These are phyloP conservation scores for Lentinula novae-zelandiae DNA, from an alignment of 1,284 basidiomycete species.

Conservation along the genomic window DNA sequence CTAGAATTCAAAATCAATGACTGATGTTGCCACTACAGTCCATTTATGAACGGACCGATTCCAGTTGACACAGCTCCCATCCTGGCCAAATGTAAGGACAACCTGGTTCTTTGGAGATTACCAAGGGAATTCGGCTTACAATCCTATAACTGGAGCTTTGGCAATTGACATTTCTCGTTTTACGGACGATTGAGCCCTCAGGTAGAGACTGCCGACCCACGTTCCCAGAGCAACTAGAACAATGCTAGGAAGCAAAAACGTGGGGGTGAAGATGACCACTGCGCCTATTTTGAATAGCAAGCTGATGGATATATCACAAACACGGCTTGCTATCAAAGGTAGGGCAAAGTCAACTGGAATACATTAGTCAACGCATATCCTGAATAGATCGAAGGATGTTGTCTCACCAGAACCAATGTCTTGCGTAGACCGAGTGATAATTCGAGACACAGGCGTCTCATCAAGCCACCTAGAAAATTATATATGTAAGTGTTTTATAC, in stretches of 20 bases:
- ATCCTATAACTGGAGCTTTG: slow-evolving; percentile 61
- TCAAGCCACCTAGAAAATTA: slow-evolving; percentile 40
- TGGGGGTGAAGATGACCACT: slow-evolving; percentile 40
- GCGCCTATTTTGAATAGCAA: slow-evolving; percentile 36
- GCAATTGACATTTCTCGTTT: slow-evolving; percentile 77
- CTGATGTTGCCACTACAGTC: background rate
- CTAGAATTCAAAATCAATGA: slow-evolving; percentile 25
- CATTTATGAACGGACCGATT: slow-evolving; percentile 40
- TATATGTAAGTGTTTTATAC: background rate
- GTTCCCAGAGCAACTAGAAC: slow-evolving; percentile 32
- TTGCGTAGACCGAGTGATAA: slow-evolving; percentile 47
- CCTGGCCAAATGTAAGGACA: slow-evolving; percentile 18
- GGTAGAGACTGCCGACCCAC: slow-evolving; percentile 43
- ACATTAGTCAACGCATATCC: background rate
- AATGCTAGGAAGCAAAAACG: slow-evolving; percentile 31
- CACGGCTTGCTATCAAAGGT: slow-evolving; percentile 25
- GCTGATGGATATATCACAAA: slow-evolving; percentile 46
- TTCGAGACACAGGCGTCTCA: slow-evolving; percentile 44
- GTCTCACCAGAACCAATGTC: slow-evolving; percentile 17
- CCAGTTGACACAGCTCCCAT: slow-evolving; percentile 69
- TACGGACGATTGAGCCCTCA: slow-evolving; percentile 71
- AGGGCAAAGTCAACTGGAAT: slow-evolving; percentile 23
- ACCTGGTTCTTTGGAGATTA: background rate
- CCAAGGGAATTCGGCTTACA: slow-evolving; percentile 28
- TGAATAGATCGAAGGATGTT: background rate